Evolutionary conservation across 495 filamentous ascomycete genomes (phyloP), one percentile per base, ranked within the genome.

Genomic region (Immersiella caudata): DNA sequence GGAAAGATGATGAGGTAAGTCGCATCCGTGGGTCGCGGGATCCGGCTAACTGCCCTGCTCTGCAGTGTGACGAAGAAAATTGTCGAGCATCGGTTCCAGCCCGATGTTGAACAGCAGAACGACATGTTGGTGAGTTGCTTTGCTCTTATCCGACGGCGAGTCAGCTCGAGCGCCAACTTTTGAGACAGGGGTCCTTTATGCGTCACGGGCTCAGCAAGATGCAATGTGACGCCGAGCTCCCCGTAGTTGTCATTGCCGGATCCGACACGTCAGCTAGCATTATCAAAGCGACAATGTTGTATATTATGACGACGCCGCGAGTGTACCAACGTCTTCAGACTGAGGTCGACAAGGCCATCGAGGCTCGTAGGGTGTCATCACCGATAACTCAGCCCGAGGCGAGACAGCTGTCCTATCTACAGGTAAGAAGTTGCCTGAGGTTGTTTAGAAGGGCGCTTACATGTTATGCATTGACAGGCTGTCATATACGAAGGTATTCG

Each of bases 181-280:
- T n/a, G 14, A 26, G 16, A 9, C 4, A 59, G 56, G 56, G 56
- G 21, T 59, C 56, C 5, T 59, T 59, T 25, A 27, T 59, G 22
- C 60, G 22, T 16, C 60, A 12, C 33, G 60, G 60, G 1, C 21
- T 50, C 12, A 25, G 18, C 25, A 21, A 46, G 12, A 16, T 26
- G 4, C 60, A 50, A 5, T 50, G 60, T 36, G 60, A 63, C 7
- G 46, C 25, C 3, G 24, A 54, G 26, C 16, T 24, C 1, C 36
- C 46, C 18, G n/a, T 50, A 11, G 14, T 24, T 21, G 46, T 63
- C 22, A 3, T 52, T 14, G 60, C 60, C 2, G 60, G 60, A 18
- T 84, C 87, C 4, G 89, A 91, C 65, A 89, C 88, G 18, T 87
- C 86, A 0, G 83, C 85, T 0, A 87, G 85, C 0, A 80, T 82